phyloP scores from a whole-genome alignment of 352 stramenopile genomes.

The Pilasporangium apinafurcum region DNA sequence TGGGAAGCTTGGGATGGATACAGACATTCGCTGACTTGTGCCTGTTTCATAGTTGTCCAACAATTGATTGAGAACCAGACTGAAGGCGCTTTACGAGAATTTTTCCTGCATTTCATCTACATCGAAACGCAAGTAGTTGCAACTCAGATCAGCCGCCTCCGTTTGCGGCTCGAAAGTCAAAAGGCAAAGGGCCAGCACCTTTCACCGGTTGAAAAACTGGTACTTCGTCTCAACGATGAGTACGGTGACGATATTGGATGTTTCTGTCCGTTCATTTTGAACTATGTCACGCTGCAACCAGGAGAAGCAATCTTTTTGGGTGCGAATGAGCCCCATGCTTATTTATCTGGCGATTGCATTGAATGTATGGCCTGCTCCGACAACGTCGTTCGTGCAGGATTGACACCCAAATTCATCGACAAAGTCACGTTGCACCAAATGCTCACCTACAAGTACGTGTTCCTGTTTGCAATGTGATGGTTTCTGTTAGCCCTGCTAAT shows the following conservation, averaged over 20 bases:
- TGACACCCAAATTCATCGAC: slow-evolving; percentile 99
- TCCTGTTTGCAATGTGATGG: not conserved
- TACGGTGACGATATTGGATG: slow-evolving; percentile 97
- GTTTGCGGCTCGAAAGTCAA: slow-evolving; percentile 61
- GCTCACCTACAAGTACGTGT: slow-evolving; percentile 90
- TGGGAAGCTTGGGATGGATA: not conserved
- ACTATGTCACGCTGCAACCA: slow-evolving; percentile 93
- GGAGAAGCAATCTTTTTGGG: slow-evolving; percentile 97
- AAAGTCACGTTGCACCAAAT: slow-evolving; percentile 96
- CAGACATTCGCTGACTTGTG: slow-evolving; percentile 1
- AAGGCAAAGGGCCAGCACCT: slow-evolving; percentile 9
- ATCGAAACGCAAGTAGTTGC: slow-evolving; percentile 59
- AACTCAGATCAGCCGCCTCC: slow-evolving; percentile 69
- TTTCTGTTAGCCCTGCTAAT: slow-evolving; percentile 7
- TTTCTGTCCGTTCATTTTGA: slow-evolving; percentile 98
- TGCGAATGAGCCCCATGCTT: slow-evolving; percentile 99
- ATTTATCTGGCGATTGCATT: slow-evolving; percentile 94
- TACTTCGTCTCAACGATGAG: slow-evolving; percentile 90
- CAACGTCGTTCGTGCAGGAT: slow-evolving; percentile 98
- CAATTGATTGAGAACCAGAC: slow-evolving; percentile 30
- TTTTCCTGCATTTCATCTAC: slow-evolving; percentile 80
- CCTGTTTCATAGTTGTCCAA: slow-evolving; percentile 16
- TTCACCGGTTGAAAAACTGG: slow-evolving; percentile 58
- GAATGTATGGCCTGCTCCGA: slow-evolving; percentile 99
- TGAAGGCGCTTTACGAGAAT: slow-evolving; percentile 39